Conservation (phyloP, 805 yeast genomes). For the Schizosaccharomyces osmophilus region DNA sequence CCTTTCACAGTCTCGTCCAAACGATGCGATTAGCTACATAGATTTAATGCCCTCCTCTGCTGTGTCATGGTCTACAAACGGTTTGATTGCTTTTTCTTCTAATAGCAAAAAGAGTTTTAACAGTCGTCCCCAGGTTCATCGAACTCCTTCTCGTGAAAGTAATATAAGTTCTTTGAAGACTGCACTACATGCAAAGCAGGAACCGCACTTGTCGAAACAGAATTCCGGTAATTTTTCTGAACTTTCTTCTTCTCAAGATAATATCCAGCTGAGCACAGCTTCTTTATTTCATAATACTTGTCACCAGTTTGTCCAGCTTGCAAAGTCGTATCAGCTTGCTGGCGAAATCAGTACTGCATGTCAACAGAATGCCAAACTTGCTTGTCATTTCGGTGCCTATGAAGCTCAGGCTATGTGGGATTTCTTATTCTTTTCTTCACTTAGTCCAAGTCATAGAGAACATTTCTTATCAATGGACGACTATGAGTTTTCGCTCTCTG, state of each 20-base stretch:
- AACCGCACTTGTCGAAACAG: background rate
- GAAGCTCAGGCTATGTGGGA: background rate
- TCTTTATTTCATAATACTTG: background rate
- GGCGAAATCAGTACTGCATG: background rate
- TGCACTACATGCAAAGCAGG: background rate
- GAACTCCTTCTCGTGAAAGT: background rate
- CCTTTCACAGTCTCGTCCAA: slow-evolving; percentile 25
- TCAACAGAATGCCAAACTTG: background rate
- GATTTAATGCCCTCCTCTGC: slow-evolving; percentile 30
- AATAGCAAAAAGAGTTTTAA: background rate
- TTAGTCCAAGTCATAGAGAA: background rate
- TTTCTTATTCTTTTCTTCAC: background rate
- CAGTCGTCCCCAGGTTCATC: background rate
- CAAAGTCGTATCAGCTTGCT: background rate
- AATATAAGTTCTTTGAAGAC: background rate
- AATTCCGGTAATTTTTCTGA: background rate
- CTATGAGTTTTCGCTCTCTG: background rate
- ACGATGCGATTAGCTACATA: slow-evolving; percentile 18
- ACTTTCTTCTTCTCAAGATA: background rate
- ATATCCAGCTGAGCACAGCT: background rate
- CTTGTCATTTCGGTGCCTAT: background rate
- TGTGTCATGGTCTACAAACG: slow-evolving; percentile 32
- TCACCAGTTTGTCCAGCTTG: background rate
- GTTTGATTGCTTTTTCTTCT: slow-evolving; percentile 21
- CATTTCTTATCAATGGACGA: background rate